phyloP scores from a whole-genome alignment of 495 filamentous ascomycete species.

The Neurospora sp. region DNA sequence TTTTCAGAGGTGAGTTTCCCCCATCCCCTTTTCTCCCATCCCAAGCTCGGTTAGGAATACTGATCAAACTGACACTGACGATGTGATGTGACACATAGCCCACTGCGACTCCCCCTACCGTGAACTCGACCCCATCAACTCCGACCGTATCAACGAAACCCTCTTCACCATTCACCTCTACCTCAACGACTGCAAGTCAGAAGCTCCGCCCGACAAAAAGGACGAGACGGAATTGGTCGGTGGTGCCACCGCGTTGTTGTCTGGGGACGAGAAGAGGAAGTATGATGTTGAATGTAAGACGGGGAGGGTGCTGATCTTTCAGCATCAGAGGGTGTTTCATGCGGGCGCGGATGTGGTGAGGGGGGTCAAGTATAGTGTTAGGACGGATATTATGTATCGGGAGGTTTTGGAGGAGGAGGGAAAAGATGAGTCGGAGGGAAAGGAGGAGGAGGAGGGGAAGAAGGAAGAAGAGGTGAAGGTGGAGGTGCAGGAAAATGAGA shows the following conservation, averaged over 20 bases:
- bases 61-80: background rate
- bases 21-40: background rate
- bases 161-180: slow-evolving; percentile 78
- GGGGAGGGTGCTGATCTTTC: slow-evolving; percentile 68
- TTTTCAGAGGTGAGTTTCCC: slow-evolving; percentile 37
- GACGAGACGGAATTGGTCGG: slow-evolving; percentile 38
- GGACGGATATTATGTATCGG: slow-evolving; percentile 70
- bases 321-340: slow-evolving; percentile 60
- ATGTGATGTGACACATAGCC: slow-evolving; percentile 27
- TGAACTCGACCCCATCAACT: slow-evolving; percentile 27
- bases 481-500: background rate
- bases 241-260: slow-evolving; percentile 57
- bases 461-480: background rate
- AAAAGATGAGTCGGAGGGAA: background rate
- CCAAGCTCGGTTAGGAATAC: background rate
- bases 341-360: slow-evolving; percentile 60
- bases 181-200: slow-evolving; percentile 49
- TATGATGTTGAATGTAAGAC: slow-evolving; percentile 59
- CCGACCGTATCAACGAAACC: slow-evolving; percentile 38
- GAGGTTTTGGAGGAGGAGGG: slow-evolving; percentile 2
- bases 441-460: background rate
- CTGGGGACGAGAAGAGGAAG: slow-evolving; percentile 31
- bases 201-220: slow-evolving; percentile 8
- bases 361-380: slow-evolving; percentile 70
- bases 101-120: slow-evolving; percentile 66